Evolutionary conservation across 371 early-diverging fungal genomes (phyloP).

Genomic region (Mortierella sp.): DNA sequence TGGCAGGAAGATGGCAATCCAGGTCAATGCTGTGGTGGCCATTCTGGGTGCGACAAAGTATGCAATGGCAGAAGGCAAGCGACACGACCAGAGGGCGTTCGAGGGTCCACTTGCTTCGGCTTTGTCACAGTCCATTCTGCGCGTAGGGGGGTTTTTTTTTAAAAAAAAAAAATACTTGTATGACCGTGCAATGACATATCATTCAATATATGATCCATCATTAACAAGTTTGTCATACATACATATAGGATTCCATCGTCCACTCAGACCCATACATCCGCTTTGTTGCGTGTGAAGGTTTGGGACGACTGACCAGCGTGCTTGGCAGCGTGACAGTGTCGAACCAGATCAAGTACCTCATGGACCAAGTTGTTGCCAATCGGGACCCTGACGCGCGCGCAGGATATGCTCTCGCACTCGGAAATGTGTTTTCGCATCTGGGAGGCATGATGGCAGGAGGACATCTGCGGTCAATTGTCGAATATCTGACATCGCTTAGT

Average conservation of each 20-base stretch:
- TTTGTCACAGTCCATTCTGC: slow-evolving; percentile 46
- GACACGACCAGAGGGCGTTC: slow-evolving; percentile 41
- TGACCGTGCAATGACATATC: background rate
- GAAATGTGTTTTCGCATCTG: slow-evolving; percentile 88
- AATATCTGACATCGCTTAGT: slow-evolving; percentile 88
- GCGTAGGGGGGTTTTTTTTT: slow-evolving; percentile 9
- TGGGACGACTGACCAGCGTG: slow-evolving; percentile 85
- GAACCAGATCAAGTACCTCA: slow-evolving; percentile 83
- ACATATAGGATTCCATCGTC: slow-evolving; percentile 71
- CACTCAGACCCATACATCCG: slow-evolving; percentile 81
- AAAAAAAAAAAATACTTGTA: background rate
- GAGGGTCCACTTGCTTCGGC: slow-evolving; percentile 48
- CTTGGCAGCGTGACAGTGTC: slow-evolving; percentile 82
- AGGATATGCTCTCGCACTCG: slow-evolving; percentile 91
- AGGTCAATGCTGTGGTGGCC: slow-evolving; percentile 82
- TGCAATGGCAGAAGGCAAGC: slow-evolving; percentile 59
- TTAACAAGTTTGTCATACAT: slow-evolving; percentile 1
- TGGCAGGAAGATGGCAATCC: slow-evolving; percentile 79
- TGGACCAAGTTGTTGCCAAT: slow-evolving; percentile 89
- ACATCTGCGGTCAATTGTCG: slow-evolving; percentile 89
- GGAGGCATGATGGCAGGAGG: slow-evolving; percentile 91
- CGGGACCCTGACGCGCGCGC: slow-evolving; percentile 95
- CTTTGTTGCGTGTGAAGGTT: slow-evolving; percentile 81
- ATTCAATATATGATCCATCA: background rate
- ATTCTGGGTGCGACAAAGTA: slow-evolving; percentile 77